A percentile compares a stretch with the other conserved stretches of the same genome.
Conservation (phyloP, 768 basidiomycete species). For the Auriscalpium orientale region DNA sequence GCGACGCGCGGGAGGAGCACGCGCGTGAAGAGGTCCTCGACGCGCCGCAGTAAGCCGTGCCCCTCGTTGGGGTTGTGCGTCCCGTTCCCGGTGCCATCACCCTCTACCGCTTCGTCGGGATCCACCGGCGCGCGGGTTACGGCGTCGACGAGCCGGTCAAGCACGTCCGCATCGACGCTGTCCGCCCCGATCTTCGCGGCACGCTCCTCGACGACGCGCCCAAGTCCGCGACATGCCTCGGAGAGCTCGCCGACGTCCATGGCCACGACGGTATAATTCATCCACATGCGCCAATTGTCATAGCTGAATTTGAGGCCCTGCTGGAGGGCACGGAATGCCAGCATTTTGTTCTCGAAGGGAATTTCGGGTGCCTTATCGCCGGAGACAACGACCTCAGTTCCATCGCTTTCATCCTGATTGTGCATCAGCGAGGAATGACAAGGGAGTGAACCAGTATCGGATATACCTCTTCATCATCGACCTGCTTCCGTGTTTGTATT, state of each 20-base stretch:
- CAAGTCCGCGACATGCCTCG: constrained; percentile 79
- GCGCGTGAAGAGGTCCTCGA: constrained; percentile 66
- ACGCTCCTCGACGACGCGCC: constrained; percentile 76
- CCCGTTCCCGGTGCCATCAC: constrained; percentile 15
- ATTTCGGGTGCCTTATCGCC: constrained; percentile 26
- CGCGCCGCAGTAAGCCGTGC: constrained; percentile 55
- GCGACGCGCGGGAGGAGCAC: constrained; percentile 81
- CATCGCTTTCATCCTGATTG: neutral
- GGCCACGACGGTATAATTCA: constrained; percentile 91
- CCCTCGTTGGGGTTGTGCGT: constrained; percentile 52
- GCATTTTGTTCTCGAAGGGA: constrained; percentile 67
- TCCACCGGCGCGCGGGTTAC: constrained; percentile 53
- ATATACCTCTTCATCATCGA: constrained; percentile 23
- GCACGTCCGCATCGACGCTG: constrained; percentile 77
- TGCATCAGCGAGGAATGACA: neutral
- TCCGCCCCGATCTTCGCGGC: constrained; percentile 40
- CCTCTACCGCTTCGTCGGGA: constrained; percentile 29
- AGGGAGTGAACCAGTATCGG: too few species aligned
- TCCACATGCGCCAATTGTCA: constrained; percentile 98
- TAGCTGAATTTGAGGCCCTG: constrained; percentile 80
- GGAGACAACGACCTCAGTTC: neutral
- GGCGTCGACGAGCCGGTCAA: constrained; percentile 84
- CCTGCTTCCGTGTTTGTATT: constrained; percentile 26
- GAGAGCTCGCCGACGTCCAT: constrained; percentile 89
- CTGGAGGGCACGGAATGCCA: constrained; percentile 89